Evolutionary conservation across 306 rosid genomes (phyloP), one percentile per base, ranked within the genome.

Genomic region (Amphicarpaea edgeworthii): DNA sequence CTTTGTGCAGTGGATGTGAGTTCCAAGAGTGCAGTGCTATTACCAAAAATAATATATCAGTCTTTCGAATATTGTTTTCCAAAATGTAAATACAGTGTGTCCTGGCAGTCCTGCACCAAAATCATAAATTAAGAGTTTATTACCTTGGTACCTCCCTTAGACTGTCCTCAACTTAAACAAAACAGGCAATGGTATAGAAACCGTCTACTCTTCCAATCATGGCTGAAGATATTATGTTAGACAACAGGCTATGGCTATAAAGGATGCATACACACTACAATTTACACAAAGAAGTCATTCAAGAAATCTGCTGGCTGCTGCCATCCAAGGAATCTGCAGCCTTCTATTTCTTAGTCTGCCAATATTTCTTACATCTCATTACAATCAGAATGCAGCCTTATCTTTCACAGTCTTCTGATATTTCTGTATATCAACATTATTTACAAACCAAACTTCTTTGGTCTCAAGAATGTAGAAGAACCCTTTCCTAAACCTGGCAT

Each of bases 321-420:
- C 98, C 94, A 94, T 70, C 97, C 98, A 60, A 91, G 90, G 84
- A 94, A 91, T 78, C 91, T 90, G 83, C 98, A 90, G 40, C 37
- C 38, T 12, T 24, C 16, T 58, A 37, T 58, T 58, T 49, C 55
- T 7, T 23, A 24, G 20, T 7, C 64, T 12, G 32, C n/a, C 8
- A n/a, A 55, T 11, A 55, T 23, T 10, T 55, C 34, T 53, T 9
- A 21, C n/a, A 3, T 58, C 64, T 14, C n/a, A 12, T 43, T 53
- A 77, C 47, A 59, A 61, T 26, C 23, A 45, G 37, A 37, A 23
- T 68, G 71, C 70, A 61, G 57, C 53, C 40, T 41, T 38, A 23
- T 20, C 40, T 47, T 15, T 57, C 50, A 17, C 14, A 9, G 3
- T 19, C 61, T 30, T n/a, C 30, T 16, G 19, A 61, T 63, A 61